Base-by-base conservation (phyloP, 805 yeast genomes). In the Cyberlindnera misumaiensis region DNA sequence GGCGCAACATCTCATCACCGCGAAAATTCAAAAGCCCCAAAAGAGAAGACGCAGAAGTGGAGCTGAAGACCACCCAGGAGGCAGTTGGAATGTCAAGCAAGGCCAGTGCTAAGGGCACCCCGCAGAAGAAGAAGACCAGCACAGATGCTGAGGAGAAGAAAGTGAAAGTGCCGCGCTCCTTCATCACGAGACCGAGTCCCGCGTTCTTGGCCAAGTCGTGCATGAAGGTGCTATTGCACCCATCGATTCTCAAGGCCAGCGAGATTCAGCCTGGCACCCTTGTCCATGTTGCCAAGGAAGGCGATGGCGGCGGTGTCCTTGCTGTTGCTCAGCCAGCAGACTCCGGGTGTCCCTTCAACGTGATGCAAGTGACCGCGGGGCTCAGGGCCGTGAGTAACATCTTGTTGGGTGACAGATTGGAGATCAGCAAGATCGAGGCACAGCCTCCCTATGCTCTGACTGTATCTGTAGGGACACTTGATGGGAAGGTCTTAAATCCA, bases 321-420 rank as follows among this genome's bases (percentile, higher is more conserved):
- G 78, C 69, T 1, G 48, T 65, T 7, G 66, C 71, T 4, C 56
- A 62, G 35, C 52, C 60, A 1, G 70, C 68, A 10, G 63, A 61
- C 33, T 54, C 53, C 12, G 44, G 49, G 8, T 55, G 55, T 30
- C 59, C 63, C 1, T 38, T 42, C 14, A 61, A 66, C 39, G 68
- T 76, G 11, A 56, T 77, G 9, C 62, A 73, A 40, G 65, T 81
- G 11, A 75, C 79, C 26, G 51, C 72, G 27, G 47, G 72, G 1
- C 41, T 73, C 28, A 56, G 80, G 44, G 48, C 60, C 6, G 59
- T 69, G 3, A 62, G 67, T 11, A 70, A 66, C 30, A 45, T 71
- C 1, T 42, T 70, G 4, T 56, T 72, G 5, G 83, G 83, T 32
- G 80, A 75, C 39, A 54, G 79, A 32, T 45, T 75, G 15, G 62